phyloP scores from a whole-genome alignment of 805 yeast species.

The Starmerella bombicola region DNA sequence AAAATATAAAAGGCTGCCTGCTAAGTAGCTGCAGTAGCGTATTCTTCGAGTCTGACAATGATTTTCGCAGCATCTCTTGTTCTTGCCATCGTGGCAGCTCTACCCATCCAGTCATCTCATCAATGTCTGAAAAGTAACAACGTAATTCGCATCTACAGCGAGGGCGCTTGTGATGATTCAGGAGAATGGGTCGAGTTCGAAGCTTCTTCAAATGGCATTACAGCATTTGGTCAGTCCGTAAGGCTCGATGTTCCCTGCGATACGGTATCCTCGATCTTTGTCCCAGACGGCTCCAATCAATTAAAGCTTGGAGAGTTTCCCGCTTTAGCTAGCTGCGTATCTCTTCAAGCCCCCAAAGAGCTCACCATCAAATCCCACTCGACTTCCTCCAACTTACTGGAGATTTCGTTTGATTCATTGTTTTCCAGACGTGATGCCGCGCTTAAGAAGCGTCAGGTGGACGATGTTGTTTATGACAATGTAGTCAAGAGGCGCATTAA shows the following conservation, averaged over 20 bases:
- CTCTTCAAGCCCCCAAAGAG: neutral
- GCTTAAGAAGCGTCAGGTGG: neutral
- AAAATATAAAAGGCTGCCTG: neutral
- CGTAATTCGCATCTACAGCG: neutral
- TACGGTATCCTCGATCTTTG: neutral
- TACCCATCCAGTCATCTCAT: neutral
- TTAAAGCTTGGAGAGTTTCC: neutral
- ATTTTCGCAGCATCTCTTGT: constrained; percentile 1
- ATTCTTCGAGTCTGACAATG: neutral
- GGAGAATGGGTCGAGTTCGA: neutral
- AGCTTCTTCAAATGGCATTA: neutral
- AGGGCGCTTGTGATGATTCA: neutral
- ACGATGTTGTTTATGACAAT: neutral
- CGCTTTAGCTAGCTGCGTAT: neutral
- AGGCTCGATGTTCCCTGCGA: neutral
- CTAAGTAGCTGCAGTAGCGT: neutral
- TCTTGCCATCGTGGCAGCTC: neutral
- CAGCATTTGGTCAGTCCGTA: neutral
- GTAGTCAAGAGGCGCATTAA: neutral
- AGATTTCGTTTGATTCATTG: neutral
- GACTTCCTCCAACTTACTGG: neutral
- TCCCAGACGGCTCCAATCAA: neutral
- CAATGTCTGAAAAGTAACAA: neutral
- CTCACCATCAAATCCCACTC: neutral
- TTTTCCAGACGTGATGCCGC: neutral